Base-by-base conservation (phyloP, 306 rosid genomes). In the Cyamopsis tetragonoloba region DNA sequence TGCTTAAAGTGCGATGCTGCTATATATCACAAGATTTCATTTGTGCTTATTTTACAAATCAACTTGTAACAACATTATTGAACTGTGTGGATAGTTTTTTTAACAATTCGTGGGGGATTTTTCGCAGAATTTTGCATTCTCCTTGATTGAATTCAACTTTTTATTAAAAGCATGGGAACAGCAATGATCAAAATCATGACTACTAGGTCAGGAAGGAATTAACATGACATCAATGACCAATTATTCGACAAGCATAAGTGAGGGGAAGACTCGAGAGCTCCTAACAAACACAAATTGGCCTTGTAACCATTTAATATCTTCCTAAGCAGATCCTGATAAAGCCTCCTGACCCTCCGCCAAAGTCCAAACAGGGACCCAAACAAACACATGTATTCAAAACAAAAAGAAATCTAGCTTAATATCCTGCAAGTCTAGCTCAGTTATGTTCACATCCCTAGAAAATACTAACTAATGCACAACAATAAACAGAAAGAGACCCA, bases 401-500 rank as follows among this genome's bases (percentile, higher is more conserved):
- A 4, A 42, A 28, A 30, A 15, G 9, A 49, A 49, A 3, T 30
- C 7, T 14, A 30, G 2, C 41, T 30, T 55, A n/a, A 54, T 28
- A 22, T 0, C 20, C 41, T 14, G 30, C 3, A 30, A 55, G 30
- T 24, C 19, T 24, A 6, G n/a, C n/a, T n/a, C 37, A 53, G 38
- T 27, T 30, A 55, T 22, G 46, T 5, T 37, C 18, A 60, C 1
- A 6, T 22, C 26, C 7, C 4, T 7, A 42, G 44, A 70, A 42
- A 26, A 58, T 17, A 70, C 14, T 5, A 7, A 12, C 47, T 57
- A 19, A 50, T 17, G 49, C 2, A 34, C 44, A 53, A 54, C 23
- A 38, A 6, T 62, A 10, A 58, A 22, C 30, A 56, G 54, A 26
- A 70, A 64, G 41, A 66, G 24, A 82, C 81, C 18, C 53, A 86